A percentile compares a stretch with the other conserved stretches of the same genome.
Evolutionary conservation across 345 rosid species (phyloP).

Genomic region (Syzygium jambos): DNA sequence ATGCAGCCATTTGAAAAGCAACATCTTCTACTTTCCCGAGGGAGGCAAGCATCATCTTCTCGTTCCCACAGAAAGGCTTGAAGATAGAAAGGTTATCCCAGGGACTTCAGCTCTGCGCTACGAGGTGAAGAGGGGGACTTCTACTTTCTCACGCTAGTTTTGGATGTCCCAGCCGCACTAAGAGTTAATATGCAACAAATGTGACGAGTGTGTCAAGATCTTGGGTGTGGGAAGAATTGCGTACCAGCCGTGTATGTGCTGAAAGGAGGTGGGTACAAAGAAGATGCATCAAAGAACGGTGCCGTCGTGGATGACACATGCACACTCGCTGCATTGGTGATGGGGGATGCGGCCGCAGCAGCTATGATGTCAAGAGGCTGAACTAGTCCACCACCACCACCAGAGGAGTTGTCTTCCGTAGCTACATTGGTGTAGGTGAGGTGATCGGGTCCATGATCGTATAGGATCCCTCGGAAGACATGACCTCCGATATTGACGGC

Average conservation of each 20-base stretch:
- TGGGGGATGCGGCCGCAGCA: neutral
- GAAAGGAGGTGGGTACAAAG: conserved; percentile 7
- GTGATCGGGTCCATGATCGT: conserved; percentile 35
- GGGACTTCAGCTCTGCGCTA: neutral
- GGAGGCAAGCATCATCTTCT: neutral
- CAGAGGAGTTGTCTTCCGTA: neutral
- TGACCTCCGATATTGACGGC: conserved; percentile 41
- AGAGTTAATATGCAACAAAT: neutral
- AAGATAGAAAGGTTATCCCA: neutral
- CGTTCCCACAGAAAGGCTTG: neutral
- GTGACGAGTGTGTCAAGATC: neutral
- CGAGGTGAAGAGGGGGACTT: neutral
- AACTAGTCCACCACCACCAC: neutral
- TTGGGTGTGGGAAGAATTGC: conserved; percentile 14
- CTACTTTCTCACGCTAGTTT: neutral
- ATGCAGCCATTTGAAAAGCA: neutral
- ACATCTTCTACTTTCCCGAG: neutral
- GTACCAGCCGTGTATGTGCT: conserved; percentile 9
- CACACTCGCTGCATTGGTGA: neutral
- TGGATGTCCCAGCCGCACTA: neutral
- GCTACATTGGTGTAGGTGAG: neutral
- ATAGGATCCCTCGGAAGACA: conserved; percentile 36
- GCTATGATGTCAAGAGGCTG: conserved; percentile 7
- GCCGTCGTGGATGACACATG: neutral
- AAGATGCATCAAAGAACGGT: conserved; percentile 20